These are phyloP conservation scores for Solanum neorickii DNA, from an alignment of 257 asterid genomes.

Conservation along the genomic window DNA sequence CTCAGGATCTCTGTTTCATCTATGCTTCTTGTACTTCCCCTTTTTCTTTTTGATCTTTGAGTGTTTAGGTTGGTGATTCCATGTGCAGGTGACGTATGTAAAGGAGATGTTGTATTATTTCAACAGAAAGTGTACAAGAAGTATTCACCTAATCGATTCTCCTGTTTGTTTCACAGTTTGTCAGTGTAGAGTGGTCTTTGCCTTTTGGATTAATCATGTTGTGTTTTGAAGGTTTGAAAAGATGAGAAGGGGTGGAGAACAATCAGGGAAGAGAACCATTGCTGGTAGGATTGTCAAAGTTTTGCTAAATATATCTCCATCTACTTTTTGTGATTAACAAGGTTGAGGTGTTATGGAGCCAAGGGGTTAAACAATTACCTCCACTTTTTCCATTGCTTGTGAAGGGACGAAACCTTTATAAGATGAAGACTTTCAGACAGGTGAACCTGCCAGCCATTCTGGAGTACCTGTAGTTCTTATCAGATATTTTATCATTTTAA, in stretches of 20 bases:
- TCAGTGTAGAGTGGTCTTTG: not conserved
- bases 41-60: not conserved
- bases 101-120: conserved; percentile 72
- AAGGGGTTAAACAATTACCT: conserved; percentile 43
- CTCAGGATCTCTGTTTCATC: not conserved
- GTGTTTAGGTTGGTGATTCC: not conserved
- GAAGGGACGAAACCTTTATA: conserved; percentile 72
- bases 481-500: not conserved
- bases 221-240: conserved; percentile 35
- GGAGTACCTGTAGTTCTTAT: not conserved
- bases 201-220: conserved; percentile 1
- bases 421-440: conserved; percentile 58
- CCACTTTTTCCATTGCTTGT: conserved; percentile 59
- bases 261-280: conserved; percentile 44
- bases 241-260: conserved; percentile 25
- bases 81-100: conserved; percentile 65
- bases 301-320: not conserved
- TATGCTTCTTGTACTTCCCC: not conserved
- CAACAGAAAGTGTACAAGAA: conserved; percentile 47
- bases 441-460: conserved; percentile 9
- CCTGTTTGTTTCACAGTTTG: not conserved
- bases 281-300: conserved; percentile 56
- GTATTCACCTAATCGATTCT: conserved; percentile 10
- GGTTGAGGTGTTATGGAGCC: conserved; percentile 82
- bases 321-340: conserved; percentile 11